Conservation (phyloP, 2,329 filamentous ascomycete genomes). For the Colletotrichum filicis region DNA sequence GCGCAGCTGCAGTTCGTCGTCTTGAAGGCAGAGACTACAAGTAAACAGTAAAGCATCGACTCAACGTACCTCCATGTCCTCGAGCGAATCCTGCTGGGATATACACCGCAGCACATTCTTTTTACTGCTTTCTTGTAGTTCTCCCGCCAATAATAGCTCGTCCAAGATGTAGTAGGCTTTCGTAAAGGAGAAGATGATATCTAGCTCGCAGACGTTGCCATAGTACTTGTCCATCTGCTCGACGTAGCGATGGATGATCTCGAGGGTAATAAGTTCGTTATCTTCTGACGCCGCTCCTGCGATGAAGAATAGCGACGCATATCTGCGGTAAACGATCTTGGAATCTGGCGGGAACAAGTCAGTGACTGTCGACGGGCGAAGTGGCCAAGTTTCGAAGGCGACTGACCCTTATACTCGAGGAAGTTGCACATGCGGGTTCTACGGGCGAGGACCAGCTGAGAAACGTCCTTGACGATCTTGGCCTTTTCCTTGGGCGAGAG, state of each 20-base stretch:
- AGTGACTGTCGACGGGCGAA: background rate
- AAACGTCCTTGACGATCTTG: slow-evolving; percentile 99
- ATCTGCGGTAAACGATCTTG: slow-evolving; percentile 98
- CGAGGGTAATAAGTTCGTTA: slow-evolving; percentile 97
- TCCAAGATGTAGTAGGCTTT: slow-evolving; percentile 99
- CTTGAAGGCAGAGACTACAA: slow-evolving; percentile 1
- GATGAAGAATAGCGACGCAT: slow-evolving; percentile 99
- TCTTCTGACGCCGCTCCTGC: slow-evolving; percentile 96
- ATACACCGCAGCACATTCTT: slow-evolving; percentile 98
- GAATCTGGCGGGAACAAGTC: slow-evolving; percentile 71
- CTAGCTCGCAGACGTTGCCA: slow-evolving; percentile 98
- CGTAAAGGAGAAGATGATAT: slow-evolving; percentile 99
- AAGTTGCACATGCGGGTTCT: slow-evolving; percentile 99
- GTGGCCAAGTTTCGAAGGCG: background rate
- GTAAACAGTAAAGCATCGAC: background rate
- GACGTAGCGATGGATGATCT: slow-evolving; percentile 98
- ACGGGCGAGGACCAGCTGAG: slow-evolving; percentile 94
- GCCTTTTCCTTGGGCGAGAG: slow-evolving; percentile 98
- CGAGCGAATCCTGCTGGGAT: slow-evolving; percentile 94
- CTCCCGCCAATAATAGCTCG: slow-evolving; percentile 92
- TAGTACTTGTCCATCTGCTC: slow-evolving; percentile 99
- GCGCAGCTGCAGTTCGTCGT: slow-evolving; percentile 21
- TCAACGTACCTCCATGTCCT: slow-evolving; percentile 96
- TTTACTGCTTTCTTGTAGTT: slow-evolving; percentile 99
- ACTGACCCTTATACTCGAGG: slow-evolving; percentile 94